Evolutionary conservation across 495 filamentous ascomycete species (phyloP).

Genomic region (Chaetomium tenue): DNA sequence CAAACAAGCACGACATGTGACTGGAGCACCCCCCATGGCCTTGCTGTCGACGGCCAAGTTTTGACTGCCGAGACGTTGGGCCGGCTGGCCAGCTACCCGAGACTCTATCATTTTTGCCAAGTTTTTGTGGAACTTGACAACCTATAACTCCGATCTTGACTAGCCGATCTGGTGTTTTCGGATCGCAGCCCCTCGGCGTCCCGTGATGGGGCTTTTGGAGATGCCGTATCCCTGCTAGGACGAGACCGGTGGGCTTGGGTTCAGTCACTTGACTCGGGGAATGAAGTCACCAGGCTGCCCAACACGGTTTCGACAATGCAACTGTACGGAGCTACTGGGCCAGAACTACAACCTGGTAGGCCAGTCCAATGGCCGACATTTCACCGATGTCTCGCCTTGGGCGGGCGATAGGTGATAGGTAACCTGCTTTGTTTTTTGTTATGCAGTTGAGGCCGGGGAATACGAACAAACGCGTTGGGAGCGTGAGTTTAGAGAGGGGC

Average conservation of each 20-base stretch:
- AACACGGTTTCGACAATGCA: conserved; percentile 3
- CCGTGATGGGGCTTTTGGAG: not conserved
- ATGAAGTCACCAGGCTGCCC: not conserved
- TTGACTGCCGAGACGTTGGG: too few relatives aligned
- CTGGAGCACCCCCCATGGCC: not conserved
- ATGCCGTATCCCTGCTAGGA: not conserved
- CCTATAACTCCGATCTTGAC: not conserved
- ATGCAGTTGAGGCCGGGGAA: not conserved
- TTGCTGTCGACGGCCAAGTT: not conserved
- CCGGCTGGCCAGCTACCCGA: too few relatives aligned
- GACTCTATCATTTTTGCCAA: not conserved
- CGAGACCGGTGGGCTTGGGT: not conserved
- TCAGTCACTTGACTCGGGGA: conserved; percentile 4
- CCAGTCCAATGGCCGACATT: not conserved
- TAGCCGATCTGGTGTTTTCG: not conserved
- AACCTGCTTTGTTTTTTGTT: not conserved
- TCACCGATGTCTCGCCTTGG: conserved; percentile 6
- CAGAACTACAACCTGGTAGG: conserved; percentile 1
- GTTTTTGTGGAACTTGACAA: conserved; percentile 6
- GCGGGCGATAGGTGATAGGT: not conserved
- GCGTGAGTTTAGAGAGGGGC: not conserved
- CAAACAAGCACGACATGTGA: conserved; percentile 8
- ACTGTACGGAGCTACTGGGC: conserved; percentile 5
- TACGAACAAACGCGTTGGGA: not conserved
- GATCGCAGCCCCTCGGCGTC: not conserved